Evolutionary conservation across 2,329 filamentous ascomycete genomes (phyloP).

Genomic region (Diaporthe caulivora): DNA sequence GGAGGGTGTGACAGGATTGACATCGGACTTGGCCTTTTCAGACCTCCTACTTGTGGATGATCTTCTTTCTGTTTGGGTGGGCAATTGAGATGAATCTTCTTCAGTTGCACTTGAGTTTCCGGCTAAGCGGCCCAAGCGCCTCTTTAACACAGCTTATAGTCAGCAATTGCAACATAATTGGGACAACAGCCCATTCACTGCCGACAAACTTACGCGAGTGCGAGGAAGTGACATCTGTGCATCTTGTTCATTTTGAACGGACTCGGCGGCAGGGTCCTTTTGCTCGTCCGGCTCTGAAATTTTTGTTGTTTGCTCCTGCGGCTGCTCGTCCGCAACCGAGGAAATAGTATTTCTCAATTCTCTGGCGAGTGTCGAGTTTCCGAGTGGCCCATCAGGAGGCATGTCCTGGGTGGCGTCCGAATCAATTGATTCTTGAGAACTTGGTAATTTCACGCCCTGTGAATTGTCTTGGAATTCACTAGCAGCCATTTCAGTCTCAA

Average conservation of each 20-base stretch:
- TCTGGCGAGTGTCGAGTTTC: constrained; percentile 16
- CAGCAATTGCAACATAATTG: constrained; percentile 13
- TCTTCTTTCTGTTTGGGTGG: constrained; percentile 27
- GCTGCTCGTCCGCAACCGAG: constrained; percentile 29
- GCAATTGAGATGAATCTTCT: constrained; percentile 25
- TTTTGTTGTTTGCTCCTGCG: neutral
- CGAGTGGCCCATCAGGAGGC: constrained; percentile 30
- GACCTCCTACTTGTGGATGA: constrained; percentile 25
- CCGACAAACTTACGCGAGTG: constrained; percentile 26
- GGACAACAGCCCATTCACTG: neutral
- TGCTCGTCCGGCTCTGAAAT: neutral
- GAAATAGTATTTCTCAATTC: constrained; percentile 33
- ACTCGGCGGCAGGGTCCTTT: neutral
- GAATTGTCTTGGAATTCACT: constrained; percentile 6
- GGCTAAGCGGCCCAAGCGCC: constrained; percentile 33
- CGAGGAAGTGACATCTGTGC: constrained; percentile 5
- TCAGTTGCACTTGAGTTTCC: constrained; percentile 31
- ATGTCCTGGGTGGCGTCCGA: constrained; percentile 31
- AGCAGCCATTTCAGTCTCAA: constrained; percentile 12
- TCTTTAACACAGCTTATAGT: constrained; percentile 30
- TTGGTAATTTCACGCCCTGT: constrained; percentile 3
- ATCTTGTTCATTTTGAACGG: constrained; percentile 17
- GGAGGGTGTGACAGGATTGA: neutral
- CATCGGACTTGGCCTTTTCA: constrained; percentile 32
- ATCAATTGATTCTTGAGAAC: constrained; percentile 33